Percentiles rank a stretch among this genome's conserved stretches.
These are phyloP conservation scores for Globisporangium solare DNA, from an alignment of 352 stramenopile genomes.

Conservation along the genomic window DNA sequence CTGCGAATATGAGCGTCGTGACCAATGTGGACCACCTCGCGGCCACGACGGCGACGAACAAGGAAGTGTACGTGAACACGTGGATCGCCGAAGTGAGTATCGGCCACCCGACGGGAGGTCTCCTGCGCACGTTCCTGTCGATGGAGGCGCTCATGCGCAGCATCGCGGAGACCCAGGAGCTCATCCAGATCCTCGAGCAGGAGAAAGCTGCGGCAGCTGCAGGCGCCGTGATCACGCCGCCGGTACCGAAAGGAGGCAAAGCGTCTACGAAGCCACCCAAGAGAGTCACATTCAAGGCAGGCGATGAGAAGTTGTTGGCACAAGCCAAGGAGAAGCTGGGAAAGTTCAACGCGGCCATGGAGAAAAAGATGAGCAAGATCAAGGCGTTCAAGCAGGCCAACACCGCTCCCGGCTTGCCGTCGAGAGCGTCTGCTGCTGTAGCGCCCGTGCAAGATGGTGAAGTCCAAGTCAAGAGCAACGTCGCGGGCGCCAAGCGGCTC, in stretches of 20 bases:
- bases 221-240: slow-evolving; percentile 9
- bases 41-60: slow-evolving; percentile 28
- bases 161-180: slow-evolving; percentile 50
- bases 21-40: slow-evolving; percentile 66
- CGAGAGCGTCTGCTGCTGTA: slow-evolving; percentile 1
- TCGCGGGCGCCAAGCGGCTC: slow-evolving; percentile 2
- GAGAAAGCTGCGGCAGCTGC: slow-evolving; percentile 33
- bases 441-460: background rate
- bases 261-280: slow-evolving; percentile 9
- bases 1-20: slow-evolving; percentile 42
- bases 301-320: slow-evolving; percentile 37
- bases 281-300: slow-evolving; percentile 26
- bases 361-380: slow-evolving; percentile 59
- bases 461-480: background rate
- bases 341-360: slow-evolving; percentile 27
- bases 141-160: slow-evolving; percentile 62
- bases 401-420: slow-evolving; percentile 1
- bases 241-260: slow-evolving; percentile 17
- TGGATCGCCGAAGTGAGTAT: slow-evolving; percentile 88
- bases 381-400: slow-evolving; percentile 46
- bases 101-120: slow-evolving; percentile 60
- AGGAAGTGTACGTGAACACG: slow-evolving; percentile 67
- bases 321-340: slow-evolving; percentile 25
- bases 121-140: slow-evolving; percentile 66
- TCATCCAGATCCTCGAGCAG: slow-evolving; percentile 43